Evolutionary conservation across 2,329 filamentous ascomycete genomes (phyloP), one percentile per base, ranked within the genome.

Genomic region (Diplodia corticola): DNA sequence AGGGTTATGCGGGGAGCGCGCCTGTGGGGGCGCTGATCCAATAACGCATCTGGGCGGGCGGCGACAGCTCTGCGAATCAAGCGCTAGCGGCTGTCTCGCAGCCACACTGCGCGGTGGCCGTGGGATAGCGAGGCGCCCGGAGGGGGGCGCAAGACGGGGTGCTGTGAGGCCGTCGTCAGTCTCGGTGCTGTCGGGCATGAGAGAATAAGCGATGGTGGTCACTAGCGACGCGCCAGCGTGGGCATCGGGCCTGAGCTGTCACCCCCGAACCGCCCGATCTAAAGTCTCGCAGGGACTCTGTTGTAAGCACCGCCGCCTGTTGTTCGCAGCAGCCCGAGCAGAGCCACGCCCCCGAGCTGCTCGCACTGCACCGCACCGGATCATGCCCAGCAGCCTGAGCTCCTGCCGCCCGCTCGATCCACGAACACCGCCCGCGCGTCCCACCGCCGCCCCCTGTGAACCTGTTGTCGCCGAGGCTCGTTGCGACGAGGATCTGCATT

Each of bases 401-500:
- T 48, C 53, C 63, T 65, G 63, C 20, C 44, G 28, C 53, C 35
- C 50, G 48, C 63, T 67, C 69, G 35, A 69, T 70, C 66, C 50
- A 69, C 69, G 69, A 69, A 64, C 64, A 66, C 48, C 37, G 33
- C 40, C 51, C 35, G 48, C 53, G 55, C 55, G 55, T 64, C 64
- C 57, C 51, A 63, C 63, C 46, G 65, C 67, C 64, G 50, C 63
- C 63, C 50, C 66, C 60, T 68, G 66, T 68, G 69, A 63, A 63
- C 63, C 67, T 63, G 61, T 61, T 64, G 55, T 54, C 57, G 68
- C 63, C 65, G 70, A 68, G 66, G 68, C 65, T 66, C 63, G 67
- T 68, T 66, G 67, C 69, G 67, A 69, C 69, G 65, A 68, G 67
- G 61, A 68, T 69, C 67, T 67, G 57, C 69, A 68, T 70, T 70